Evolutionary conservation across 2,329 filamentous ascomycete genomes (phyloP).

Genomic region (Penicillium sp.): DNA sequence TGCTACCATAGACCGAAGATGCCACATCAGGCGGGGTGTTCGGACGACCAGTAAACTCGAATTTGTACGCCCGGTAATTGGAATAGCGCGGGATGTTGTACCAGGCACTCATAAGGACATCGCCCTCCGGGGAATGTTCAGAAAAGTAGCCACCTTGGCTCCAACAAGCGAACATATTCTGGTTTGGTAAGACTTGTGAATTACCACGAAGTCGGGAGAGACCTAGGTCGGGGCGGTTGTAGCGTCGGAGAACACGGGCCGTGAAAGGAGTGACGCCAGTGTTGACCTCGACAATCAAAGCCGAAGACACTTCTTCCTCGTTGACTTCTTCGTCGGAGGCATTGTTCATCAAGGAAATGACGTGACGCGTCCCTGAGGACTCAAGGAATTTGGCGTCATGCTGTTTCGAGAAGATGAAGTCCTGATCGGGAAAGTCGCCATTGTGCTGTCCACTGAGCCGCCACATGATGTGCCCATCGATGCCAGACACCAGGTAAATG

Average conservation of each 20-base stretch:
- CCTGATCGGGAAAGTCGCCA: conserved; percentile 26
- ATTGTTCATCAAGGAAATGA: conserved; percentile 34
- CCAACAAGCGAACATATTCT: conserved; percentile 36
- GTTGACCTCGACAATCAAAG: conserved; percentile 28
- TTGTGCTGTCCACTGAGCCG: conserved; percentile 29
- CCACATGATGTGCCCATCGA: conserved; percentile 35
- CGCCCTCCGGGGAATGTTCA: conserved; percentile 29
- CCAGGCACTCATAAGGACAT: conserved; percentile 28
- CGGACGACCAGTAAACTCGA: conserved; percentile 32
- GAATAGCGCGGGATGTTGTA: conserved; percentile 31
- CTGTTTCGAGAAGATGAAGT: conserved; percentile 35
- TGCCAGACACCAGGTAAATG: conserved; percentile 35
- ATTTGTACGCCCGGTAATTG: conserved; percentile 40
- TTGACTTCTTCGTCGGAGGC: conserved; percentile 27
- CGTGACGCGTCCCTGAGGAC: conserved; percentile 25
- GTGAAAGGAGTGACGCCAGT: conserved; percentile 23
- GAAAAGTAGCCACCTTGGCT: conserved; percentile 32
- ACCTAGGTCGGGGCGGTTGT: conserved; percentile 29
- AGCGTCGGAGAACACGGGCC: conserved; percentile 23
- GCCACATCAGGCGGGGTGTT: conserved; percentile 27
- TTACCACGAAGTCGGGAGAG: conserved; percentile 34
- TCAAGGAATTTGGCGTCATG: conserved; percentile 34
- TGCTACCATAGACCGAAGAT: conserved; percentile 26
- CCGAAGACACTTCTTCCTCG: conserved; percentile 27
- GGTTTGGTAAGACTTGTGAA: conserved; percentile 30